These are phyloP conservation scores for Vitis riparia DNA, from an alignment of 164 flowering plant genomes.

Conservation along the genomic window DNA sequence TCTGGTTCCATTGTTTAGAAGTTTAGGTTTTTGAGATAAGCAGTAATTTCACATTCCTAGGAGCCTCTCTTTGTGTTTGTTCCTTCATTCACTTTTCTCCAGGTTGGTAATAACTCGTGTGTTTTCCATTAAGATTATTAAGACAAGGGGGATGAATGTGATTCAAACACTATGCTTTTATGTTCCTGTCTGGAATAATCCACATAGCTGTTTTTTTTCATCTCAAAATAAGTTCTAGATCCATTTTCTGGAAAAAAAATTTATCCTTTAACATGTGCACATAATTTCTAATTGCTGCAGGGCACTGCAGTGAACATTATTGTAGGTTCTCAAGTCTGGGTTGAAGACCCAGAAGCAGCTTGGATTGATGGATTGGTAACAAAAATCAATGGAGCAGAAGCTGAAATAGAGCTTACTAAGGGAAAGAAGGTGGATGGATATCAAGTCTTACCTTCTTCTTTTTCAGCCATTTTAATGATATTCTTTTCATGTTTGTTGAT, in stretches of 20 bases:
- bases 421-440: constrained; percentile 60
- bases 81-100: too few relatives aligned
- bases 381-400: constrained; percentile 64
- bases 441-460: not conserved
- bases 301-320: constrained; percentile 79
- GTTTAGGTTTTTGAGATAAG: too few relatives aligned
- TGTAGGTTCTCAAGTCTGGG: constrained; percentile 95
- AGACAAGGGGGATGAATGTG: too few relatives aligned
- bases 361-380: constrained; percentile 89
- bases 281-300: constrained; percentile 44
- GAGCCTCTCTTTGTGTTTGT: too few relatives aligned
- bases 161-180: too few relatives aligned
- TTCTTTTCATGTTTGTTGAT: too few relatives aligned
- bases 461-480: not conserved
- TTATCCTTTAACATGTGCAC: not conserved
- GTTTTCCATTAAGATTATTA: too few relatives aligned
- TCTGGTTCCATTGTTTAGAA: too few relatives aligned
- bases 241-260: too few relatives aligned
- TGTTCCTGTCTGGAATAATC: not conserved
- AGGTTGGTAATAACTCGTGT: too few relatives aligned
- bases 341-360: constrained; percentile 69
- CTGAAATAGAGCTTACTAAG: constrained; percentile 48
- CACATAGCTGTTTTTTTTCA: not conserved
- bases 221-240: not conserved
- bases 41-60: too few relatives aligned